Evolutionary conservation across 2,329 filamentous ascomycete genomes (phyloP), one percentile per base, ranked within the genome.

Genomic region (Thielaviopsis punctulata): DNA sequence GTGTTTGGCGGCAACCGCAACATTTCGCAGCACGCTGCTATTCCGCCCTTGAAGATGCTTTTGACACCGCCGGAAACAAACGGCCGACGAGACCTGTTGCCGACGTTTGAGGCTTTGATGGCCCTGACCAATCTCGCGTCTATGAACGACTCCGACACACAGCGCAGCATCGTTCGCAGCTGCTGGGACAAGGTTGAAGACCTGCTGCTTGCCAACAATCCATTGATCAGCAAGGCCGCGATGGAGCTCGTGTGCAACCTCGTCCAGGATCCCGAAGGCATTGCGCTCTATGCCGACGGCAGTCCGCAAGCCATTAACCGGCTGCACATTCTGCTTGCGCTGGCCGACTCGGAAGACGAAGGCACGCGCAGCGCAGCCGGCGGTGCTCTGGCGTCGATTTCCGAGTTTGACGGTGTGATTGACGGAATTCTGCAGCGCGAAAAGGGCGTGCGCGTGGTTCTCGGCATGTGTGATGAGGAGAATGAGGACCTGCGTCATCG

Each of bases 51-150:
- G 1, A 67, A 84, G 6, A 79, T 78, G 19, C 82, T 96, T 51
- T 73, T 96, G 15, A 68, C 76, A 0, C 76, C 79, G 5, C 78
- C 84, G 49, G 75, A 79, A 4, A 68, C 70, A 1, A 69, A 73
- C 2, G 77, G 81, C 45, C 77, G 77, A 1, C 77, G 82, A 49
- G 85, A 95, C 63, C 76, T 96, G 13, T 75, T 98, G 0, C 88
- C 92, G 0, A 81, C 84, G 0, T 98, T 96, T 59, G 92, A 98
- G 66, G 76, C 84, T 0, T 75, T 98, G 8, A 83, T 96, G 64
- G 90, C 92, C 0, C 76, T 98, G 33, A 96, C 92, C 0, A 98
- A 98, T 60, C 76, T 98, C 7, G 92, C 90, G 0, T 93, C 86
- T 0, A 77, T 82, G 12, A 82, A 89, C 51, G 75, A 82, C 55